Evolutionary conservation across 2,329 filamentous ascomycete genomes (phyloP).

Genomic region (Diaporthe amygdali): DNA sequence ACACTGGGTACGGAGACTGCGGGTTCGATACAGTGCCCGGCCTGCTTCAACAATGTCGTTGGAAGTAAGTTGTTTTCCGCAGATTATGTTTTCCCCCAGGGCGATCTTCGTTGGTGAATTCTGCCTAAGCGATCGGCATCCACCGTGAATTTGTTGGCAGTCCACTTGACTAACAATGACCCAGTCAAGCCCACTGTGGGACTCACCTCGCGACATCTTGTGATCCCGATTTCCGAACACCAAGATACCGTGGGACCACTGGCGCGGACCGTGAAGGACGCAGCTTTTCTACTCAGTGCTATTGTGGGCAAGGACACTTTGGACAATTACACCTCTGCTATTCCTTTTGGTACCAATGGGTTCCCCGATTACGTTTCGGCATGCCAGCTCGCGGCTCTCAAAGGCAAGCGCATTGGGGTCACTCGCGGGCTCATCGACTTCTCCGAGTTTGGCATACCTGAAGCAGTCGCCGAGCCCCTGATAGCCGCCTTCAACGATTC

Average conservation of each 20-base stretch:
- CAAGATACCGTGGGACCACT: slow-evolving; percentile 67
- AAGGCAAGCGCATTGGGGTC: slow-evolving; percentile 67
- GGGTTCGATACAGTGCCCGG: slow-evolving; percentile 16
- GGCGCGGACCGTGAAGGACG: slow-evolving; percentile 51
- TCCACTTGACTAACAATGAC: not conserved
- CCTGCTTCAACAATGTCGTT: slow-evolving; percentile 15
- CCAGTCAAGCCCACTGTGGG: slow-evolving; percentile 70
- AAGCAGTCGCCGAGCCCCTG: slow-evolving; percentile 20
- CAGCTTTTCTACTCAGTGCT: slow-evolving; percentile 64
- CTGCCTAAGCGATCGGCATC: not conserved
- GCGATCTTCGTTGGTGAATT: not conserved
- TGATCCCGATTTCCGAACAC: slow-evolving; percentile 66
- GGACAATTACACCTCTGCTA: slow-evolving; percentile 69
- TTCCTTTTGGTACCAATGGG: slow-evolving; percentile 51
- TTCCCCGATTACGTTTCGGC: slow-evolving; percentile 67
- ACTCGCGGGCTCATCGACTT: slow-evolving; percentile 61
- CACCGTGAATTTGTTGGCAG: not conserved
- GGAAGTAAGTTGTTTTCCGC: slow-evolving; percentile 4
- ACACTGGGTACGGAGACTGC: slow-evolving; percentile 17
- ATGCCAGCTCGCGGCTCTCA: slow-evolving; percentile 56
- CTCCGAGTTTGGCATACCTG: not conserved
- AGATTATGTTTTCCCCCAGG: not conserved
- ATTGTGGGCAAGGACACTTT: slow-evolving; percentile 65
- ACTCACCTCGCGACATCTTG: slow-evolving; percentile 62
- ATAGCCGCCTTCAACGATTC: slow-evolving; percentile 61